These are phyloP conservation scores for Massarina eburnea DNA, from an alignment of 2,329 filamentous ascomycete genomes.

Conservation along the genomic window DNA sequence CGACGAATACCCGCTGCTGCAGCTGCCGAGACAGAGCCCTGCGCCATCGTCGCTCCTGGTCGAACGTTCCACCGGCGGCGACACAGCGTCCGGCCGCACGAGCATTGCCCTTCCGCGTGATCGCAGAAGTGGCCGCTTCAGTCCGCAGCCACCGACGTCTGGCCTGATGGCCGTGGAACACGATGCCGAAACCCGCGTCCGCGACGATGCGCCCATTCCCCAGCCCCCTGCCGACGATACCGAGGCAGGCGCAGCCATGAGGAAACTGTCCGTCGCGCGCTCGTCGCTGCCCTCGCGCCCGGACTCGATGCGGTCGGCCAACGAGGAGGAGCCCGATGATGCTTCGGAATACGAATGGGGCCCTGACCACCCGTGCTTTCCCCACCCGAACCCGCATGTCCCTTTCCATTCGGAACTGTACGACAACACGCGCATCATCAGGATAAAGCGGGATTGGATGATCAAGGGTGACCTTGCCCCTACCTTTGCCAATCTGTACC, in stretches of 20 bases:
- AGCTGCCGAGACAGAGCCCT: conserved; percentile 55
- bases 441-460: conserved; percentile 90
- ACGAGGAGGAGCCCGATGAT: conserved; percentile 56
- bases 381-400: conserved; percentile 90
- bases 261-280: conserved; percentile 15
- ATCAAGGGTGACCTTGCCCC: conserved; percentile 85
- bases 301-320: conserved; percentile 39
- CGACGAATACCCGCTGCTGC: conserved; percentile 59
- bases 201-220: conserved; percentile 15
- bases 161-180: conserved; percentile 29
- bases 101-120: conserved; percentile 55
- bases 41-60: conserved; percentile 39
- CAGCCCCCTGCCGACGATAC: conserved; percentile 21
- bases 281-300: conserved; percentile 31
- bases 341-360: conserved; percentile 77
- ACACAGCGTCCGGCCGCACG: conserved; percentile 48
- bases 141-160: conserved; percentile 27
- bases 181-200: conserved; percentile 11
- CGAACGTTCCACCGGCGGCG: conserved; percentile 45
- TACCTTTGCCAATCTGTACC: conserved; percentile 92
- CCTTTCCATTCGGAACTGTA: conserved; percentile 74
- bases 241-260: conserved; percentile 22
- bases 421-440: conserved; percentile 80
- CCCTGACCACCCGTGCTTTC: conserved; percentile 89
- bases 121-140: conserved; percentile 27